These are phyloP conservation scores for Globisporangium apiculatum DNA, from an alignment of 352 stramenopile genomes.

Conservation along the genomic window DNA sequence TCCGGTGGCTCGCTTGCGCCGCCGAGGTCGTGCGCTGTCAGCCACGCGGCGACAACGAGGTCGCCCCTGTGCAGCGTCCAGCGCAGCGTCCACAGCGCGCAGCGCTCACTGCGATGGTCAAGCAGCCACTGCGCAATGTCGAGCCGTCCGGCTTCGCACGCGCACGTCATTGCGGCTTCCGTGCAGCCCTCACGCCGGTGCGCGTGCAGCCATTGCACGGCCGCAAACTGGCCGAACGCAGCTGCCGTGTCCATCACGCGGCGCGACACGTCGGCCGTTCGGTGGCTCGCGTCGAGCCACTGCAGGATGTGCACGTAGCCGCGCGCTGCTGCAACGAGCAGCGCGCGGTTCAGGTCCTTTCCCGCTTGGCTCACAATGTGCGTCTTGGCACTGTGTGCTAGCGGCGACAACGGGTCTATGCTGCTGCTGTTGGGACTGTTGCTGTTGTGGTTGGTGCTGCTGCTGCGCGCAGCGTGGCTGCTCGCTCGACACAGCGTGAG, in stretches of 20 bases:
- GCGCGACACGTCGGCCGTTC: conserved; percentile 1
- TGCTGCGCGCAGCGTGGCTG: conserved; percentile 7
- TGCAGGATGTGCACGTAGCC: conserved; percentile 16
- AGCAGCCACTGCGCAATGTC: conserved; percentile 20
- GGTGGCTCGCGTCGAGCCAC: conserved; percentile 17
- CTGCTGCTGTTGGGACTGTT: not conserved
- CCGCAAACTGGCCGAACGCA: conserved; percentile 18
- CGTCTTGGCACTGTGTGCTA: not conserved
- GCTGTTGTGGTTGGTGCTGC: not conserved
- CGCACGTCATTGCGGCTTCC: conserved; percentile 12
- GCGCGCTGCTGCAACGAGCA: conserved; percentile 11
- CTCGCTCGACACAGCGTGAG: conserved; percentile 9
- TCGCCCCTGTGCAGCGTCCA: conserved; percentile 12
- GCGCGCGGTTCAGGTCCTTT: conserved; percentile 10
- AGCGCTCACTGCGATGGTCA: conserved; percentile 11
- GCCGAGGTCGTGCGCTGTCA: conserved; percentile 4
- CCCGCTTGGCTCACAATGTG: conserved; percentile 8
- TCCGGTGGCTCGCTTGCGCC: conserved; percentile 6
- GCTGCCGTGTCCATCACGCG: conserved; percentile 28
- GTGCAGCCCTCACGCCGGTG: conserved; percentile 14
- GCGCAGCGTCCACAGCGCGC: conserved; percentile 11
- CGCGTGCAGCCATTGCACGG: conserved; percentile 21
- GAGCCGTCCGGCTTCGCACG: conserved; percentile 11
- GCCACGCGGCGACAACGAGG: conserved; percentile 7
- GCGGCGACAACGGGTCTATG: not conserved